Conservation (phyloP, 371 early-diverging fungal species). For the Entomophthora muscae region DNA sequence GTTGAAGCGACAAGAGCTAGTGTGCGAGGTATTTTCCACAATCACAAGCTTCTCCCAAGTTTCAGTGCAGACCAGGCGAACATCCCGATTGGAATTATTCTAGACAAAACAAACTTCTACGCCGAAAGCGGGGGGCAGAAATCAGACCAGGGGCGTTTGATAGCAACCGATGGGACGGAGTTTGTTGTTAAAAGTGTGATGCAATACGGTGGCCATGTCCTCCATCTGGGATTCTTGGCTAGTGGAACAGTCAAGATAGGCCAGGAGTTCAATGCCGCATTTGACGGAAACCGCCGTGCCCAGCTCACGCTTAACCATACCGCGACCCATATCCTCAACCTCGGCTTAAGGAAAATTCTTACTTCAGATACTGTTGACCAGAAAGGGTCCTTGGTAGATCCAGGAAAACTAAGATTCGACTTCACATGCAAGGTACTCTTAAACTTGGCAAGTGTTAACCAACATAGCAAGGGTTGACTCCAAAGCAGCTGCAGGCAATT, state of each 20-base stretch:
- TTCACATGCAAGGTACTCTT: too few relatives aligned
- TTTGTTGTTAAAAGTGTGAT: constrained; percentile 89
- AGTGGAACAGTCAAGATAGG: constrained; percentile 59
- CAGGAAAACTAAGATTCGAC: constrained; percentile 95
- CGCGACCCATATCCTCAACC: constrained; percentile 95
- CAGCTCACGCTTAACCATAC: constrained; percentile 95
- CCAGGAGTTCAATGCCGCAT: constrained; percentile 52
- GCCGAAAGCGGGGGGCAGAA: constrained; percentile 98
- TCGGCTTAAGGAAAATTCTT: constrained; percentile 70
- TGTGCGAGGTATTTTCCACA: background rate
- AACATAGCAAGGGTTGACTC: constrained; percentile 38
- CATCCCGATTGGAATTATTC: constrained; percentile 53
- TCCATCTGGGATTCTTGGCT: constrained; percentile 89
- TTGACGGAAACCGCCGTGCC: constrained; percentile 73
- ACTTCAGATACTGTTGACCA: constrained; percentile 61
- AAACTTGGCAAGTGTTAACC: too few relatives aligned
- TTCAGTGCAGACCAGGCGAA: background rate
- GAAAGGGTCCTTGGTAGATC: constrained; percentile 94
- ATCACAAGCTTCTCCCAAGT: background rate
- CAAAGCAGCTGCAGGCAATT: constrained; percentile 58
- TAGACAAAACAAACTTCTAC: constrained; percentile 97
- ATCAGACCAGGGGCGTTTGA: constrained; percentile 88
- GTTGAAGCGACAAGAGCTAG: background rate
- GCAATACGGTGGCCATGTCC: constrained; percentile 89
- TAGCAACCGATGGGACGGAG: constrained; percentile 61